phyloP scores from a whole-genome alignment of 371 early-diverging fungal genomes.

The Dinochytrium kinnereticum region DNA sequence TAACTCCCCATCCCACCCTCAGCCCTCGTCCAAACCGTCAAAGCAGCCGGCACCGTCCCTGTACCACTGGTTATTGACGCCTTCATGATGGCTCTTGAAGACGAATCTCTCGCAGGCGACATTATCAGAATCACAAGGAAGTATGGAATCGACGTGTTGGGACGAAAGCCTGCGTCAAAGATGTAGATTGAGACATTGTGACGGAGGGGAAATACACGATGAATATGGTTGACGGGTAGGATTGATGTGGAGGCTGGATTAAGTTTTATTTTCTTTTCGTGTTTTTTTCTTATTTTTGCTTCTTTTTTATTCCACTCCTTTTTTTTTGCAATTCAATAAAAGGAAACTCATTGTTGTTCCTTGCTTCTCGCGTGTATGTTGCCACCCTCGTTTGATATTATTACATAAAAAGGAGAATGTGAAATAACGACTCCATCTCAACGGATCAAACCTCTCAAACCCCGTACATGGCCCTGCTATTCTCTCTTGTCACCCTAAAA shows the following conservation, averaged over 20 bases:
- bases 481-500: conserved; percentile 15
- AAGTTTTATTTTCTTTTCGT: no score
- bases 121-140: conserved; percentile 53
- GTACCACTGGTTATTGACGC: conserved; percentile 69
- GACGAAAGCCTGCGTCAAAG: background rate
- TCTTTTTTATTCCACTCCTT: background rate
- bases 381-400: no score
- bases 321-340: background rate
- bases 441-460: background rate
- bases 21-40: background rate
- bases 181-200: background rate
- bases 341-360: no score
- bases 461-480: conserved; percentile 17
- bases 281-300: no score
- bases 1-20: background rate
- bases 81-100: conserved; percentile 67
- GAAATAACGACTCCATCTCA: no score
- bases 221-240: background rate
- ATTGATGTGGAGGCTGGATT: no score
- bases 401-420: no score
- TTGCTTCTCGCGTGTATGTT: no score
- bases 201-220: background rate
- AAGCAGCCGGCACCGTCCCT: conserved; percentile 39
- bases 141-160: conserved; percentile 50
- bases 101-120: conserved; percentile 57